Evolutionary conservation across 495 filamentous ascomycete genomes (phyloP).

Genomic region (Melanomma pulvis-pyrius): DNA sequence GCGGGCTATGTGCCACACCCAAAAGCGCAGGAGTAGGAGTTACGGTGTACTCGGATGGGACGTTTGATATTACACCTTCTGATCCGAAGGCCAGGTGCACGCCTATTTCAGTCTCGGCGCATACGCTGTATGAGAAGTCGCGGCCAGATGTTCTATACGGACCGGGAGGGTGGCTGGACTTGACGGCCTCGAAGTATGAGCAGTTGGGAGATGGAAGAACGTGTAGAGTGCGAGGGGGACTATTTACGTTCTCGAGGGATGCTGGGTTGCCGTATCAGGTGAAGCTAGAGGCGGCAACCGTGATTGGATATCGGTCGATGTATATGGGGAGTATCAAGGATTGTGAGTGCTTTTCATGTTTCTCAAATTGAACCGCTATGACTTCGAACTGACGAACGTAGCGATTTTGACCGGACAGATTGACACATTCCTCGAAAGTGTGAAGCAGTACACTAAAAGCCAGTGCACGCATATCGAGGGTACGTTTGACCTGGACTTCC

Average conservation of each 20-base stretch:
- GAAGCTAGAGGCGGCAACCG: conserved; percentile 52
- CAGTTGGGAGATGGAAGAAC: conserved; percentile 47
- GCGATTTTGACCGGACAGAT: conserved; percentile 51
- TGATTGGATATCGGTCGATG: conserved; percentile 49
- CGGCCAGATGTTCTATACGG: conserved; percentile 52
- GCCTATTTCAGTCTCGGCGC: conserved; percentile 51
- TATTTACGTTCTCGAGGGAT: conserved; percentile 39
- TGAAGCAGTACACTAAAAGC: conserved; percentile 39
- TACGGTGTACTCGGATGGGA: conserved; percentile 46
- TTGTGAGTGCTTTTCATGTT: conserved; percentile 25
- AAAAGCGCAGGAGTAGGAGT: conserved; percentile 49
- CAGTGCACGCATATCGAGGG: conserved; percentile 36
- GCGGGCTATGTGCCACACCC: conserved; percentile 51
- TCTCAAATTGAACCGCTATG: background rate
- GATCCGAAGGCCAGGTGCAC: conserved; percentile 46
- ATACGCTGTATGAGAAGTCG: conserved; percentile 57
- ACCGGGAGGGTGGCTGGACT: conserved; percentile 52
- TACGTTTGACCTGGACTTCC: conserved; percentile 46
- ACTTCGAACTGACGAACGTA: background rate
- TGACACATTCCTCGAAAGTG: conserved; percentile 41
- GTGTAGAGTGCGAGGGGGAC: conserved; percentile 47
- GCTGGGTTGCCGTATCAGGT: conserved; percentile 44
- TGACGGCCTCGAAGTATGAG: conserved; percentile 43
- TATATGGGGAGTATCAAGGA: conserved; percentile 54
- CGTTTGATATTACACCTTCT: conserved; percentile 51